phyloP scores from a whole-genome alignment of 805 yeast genomes.

The Wickerhamomyces canadensis region DNA sequence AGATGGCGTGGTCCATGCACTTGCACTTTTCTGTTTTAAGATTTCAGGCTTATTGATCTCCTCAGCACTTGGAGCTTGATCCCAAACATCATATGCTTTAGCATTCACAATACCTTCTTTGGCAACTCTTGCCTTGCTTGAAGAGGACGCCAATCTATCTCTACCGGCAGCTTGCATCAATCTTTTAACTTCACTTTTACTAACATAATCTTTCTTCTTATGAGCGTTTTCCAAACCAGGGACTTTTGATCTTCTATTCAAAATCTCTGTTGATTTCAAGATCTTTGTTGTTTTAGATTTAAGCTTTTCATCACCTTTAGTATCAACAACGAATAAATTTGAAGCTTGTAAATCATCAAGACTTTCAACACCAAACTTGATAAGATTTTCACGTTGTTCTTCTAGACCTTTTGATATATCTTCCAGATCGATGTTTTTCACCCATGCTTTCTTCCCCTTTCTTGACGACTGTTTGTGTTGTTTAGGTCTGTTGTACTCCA shows the following conservation, averaged over 20 bases:
- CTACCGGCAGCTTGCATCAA: slow-evolving; percentile 77
- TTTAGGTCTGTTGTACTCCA: slow-evolving; percentile 46
- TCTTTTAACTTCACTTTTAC: slow-evolving; percentile 54
- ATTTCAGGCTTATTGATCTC: slow-evolving; percentile 32
- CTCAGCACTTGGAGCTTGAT: slow-evolving; percentile 12
- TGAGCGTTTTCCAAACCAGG: slow-evolving; percentile 48
- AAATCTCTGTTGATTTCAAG: slow-evolving; percentile 38
- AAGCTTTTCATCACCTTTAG: slow-evolving; percentile 49
- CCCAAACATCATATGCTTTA: slow-evolving; percentile 60
- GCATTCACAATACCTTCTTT: slow-evolving; percentile 58
- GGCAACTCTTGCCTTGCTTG: slow-evolving; percentile 47
- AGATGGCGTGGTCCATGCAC: slow-evolving; percentile 48
- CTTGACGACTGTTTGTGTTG: slow-evolving; percentile 71
- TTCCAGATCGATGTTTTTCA: slow-evolving; percentile 82
- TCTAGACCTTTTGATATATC: slow-evolving; percentile 73
- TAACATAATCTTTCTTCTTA: slow-evolving; percentile 42
- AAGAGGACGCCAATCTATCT: slow-evolving; percentile 47
- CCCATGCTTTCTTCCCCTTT: slow-evolving; percentile 90
- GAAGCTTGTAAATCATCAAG: slow-evolving; percentile 33
- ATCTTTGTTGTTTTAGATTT: slow-evolving; percentile 34
- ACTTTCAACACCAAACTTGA: slow-evolving; percentile 44
- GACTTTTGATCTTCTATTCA: slow-evolving; percentile 72
- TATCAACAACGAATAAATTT: slow-evolving; percentile 61
- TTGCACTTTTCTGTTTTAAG: slow-evolving; percentile 32
- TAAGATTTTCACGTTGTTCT: slow-evolving; percentile 55